Conservation (phyloP, 768 basidiomycete genomes). For the Tricholoma sp. region DNA sequence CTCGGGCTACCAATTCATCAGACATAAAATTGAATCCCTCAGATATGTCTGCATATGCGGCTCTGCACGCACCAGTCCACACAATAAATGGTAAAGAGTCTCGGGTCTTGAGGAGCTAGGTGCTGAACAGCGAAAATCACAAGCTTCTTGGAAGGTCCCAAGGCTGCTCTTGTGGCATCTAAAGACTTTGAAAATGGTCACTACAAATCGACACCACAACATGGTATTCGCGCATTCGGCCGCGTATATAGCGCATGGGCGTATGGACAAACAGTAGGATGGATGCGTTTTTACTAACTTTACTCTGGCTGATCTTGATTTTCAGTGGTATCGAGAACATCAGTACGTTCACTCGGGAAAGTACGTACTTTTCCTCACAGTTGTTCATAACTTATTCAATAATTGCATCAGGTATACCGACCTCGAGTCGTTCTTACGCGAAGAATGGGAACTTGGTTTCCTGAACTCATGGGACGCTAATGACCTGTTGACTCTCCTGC, state of each 20-base stretch:
- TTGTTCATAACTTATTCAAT: constrained; percentile 23
- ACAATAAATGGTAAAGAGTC: constrained; percentile 44
- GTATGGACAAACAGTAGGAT: constrained; percentile 46
- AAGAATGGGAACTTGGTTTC: constrained; percentile 44
- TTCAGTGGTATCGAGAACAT: constrained; percentile 29
- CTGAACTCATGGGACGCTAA: constrained; percentile 49
- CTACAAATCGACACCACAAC: constrained; percentile 41
- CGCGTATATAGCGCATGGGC: constrained; percentile 56
- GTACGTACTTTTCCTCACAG: constrained; percentile 32
- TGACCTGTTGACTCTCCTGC: constrained; percentile 41
- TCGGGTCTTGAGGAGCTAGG: too few species aligned
- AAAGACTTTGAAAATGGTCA: constrained; percentile 52
- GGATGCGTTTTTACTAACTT: background rate
- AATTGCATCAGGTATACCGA: constrained; percentile 30
- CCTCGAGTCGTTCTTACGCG: constrained; percentile 43
- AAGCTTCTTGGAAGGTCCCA: constrained; percentile 58
- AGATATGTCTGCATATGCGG: constrained; percentile 50
- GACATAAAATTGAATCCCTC: background rate
- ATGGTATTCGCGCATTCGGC: constrained; percentile 50
- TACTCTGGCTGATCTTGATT: background rate
- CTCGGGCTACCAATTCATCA: background rate
- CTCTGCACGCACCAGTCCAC: constrained; percentile 50
- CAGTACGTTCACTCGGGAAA: constrained; percentile 36
- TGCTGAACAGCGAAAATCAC: too few species aligned
- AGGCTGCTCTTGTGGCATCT: constrained; percentile 48